Conservation (phyloP, 2,329 filamentous ascomycete genomes). For the Epichloe bromicola region DNA sequence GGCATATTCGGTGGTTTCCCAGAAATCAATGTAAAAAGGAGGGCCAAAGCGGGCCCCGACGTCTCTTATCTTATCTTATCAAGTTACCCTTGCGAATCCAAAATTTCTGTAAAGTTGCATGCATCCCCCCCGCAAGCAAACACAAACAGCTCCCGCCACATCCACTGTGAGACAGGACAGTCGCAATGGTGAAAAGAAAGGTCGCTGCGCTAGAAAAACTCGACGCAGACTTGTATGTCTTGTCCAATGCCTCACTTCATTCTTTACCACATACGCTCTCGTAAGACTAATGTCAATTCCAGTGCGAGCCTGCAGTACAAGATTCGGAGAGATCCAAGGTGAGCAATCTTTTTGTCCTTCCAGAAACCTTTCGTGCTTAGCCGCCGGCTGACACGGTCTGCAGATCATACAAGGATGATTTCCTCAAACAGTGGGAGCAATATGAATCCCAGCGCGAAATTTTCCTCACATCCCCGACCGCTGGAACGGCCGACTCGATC, state of each 20-base stretch:
- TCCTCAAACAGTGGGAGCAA: slow-evolving; percentile 75
- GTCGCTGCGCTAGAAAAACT: slow-evolving; percentile 89
- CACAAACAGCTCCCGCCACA: not conserved
- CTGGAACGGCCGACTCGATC: slow-evolving; percentile 63
- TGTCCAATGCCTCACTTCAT: not conserved
- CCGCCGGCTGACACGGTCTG: slow-evolving; percentile 6
- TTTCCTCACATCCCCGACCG: slow-evolving; percentile 71
- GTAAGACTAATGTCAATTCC: slow-evolving; percentile 1
- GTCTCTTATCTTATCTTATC: slow-evolving; percentile 2
- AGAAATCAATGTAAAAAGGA: too few relatives aligned
- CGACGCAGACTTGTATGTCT: slow-evolving; percentile 65
- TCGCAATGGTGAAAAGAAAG: slow-evolving; percentile 70
- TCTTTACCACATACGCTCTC: not conserved
- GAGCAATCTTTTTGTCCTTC: slow-evolving; percentile 18
- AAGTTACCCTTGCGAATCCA: not conserved
- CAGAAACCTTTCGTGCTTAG: slow-evolving; percentile 1
- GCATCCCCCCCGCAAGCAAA: not conserved
- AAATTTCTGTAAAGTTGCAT: slow-evolving; percentile 5
- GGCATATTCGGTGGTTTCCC: too few relatives aligned
- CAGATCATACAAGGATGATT: slow-evolving; percentile 82
- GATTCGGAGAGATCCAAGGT: slow-evolving; percentile 74
- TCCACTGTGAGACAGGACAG: not conserved
- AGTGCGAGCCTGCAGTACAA: slow-evolving; percentile 83
- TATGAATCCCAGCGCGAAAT: slow-evolving; percentile 87
- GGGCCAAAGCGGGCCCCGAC: not conserved